These are phyloP conservation scores for Penicillium coffeae DNA, from an alignment of 495 filamentous ascomycete species.

Conservation along the genomic window DNA sequence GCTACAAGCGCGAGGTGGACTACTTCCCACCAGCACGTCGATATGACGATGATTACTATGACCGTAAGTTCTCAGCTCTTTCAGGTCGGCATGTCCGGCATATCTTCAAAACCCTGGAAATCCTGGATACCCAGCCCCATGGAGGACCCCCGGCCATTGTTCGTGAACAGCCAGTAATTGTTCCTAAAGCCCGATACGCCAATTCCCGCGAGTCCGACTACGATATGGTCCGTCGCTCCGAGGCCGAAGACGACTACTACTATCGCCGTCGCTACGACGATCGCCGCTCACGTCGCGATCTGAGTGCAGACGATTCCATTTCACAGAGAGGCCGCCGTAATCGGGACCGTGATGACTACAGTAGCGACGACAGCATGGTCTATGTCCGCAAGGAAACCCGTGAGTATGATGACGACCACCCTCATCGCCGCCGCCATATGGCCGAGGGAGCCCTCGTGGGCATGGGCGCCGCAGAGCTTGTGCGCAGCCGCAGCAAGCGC, in stretches of 20 bases:
- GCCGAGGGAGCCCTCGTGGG: slow-evolving; percentile 83
- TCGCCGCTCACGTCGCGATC: slow-evolving; percentile 33
- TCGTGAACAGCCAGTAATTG: slow-evolving; percentile 72
- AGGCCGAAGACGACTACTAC: slow-evolving; percentile 50
- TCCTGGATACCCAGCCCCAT: slow-evolving; percentile 54
- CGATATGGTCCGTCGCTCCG: slow-evolving; percentile 64
- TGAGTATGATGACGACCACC: slow-evolving; percentile 54
- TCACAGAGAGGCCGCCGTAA: slow-evolving; percentile 46
- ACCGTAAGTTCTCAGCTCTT: slow-evolving; percentile 41
- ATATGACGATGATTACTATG: slow-evolving; percentile 54
- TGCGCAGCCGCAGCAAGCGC: slow-evolving; percentile 63
- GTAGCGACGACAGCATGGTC: slow-evolving; percentile 64
- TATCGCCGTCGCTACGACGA: slow-evolving; percentile 51
- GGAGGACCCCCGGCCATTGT: slow-evolving; percentile 45
- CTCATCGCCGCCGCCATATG: slow-evolving; percentile 71
- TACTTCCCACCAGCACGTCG: slow-evolving; percentile 33
- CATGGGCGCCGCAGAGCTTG: slow-evolving; percentile 67
- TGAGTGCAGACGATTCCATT: slow-evolving; percentile 56
- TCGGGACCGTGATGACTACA: slow-evolving; percentile 41
- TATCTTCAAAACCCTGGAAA: slow-evolving; percentile 65
- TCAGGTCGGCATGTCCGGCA: slow-evolving; percentile 46
- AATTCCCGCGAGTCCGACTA: slow-evolving; percentile 62
- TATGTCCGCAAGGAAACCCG: slow-evolving; percentile 53
- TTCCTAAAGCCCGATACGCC: slow-evolving; percentile 70
- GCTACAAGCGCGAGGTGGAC: slow-evolving; percentile 46